A percentile compares a stretch with the other conserved stretches of the same genome.
Conservation (phyloP, 2,329 filamentous ascomycete genomes). For the Calonectria hongkongensis region DNA sequence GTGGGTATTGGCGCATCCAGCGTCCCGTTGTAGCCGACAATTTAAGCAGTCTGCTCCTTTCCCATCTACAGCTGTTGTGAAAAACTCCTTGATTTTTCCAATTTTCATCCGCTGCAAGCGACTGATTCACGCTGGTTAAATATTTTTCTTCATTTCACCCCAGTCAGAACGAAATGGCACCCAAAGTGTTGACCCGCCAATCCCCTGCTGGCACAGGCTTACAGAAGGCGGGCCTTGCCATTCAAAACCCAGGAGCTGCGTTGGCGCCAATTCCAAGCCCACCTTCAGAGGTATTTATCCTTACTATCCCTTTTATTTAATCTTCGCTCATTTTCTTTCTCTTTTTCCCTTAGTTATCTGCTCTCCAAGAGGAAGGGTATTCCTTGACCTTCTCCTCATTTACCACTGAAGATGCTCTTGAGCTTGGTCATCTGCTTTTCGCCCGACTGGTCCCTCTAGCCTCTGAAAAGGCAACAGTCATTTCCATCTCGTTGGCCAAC, state of each 20-base stretch:
- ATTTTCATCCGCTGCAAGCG: not conserved
- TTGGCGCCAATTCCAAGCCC: slow-evolving; percentile 8
- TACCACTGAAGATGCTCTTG: slow-evolving; percentile 26
- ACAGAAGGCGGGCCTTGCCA: slow-evolving; percentile 13
- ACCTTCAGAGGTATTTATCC: not conserved
- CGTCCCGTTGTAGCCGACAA: not conserved
- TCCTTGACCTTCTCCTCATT: slow-evolving; percentile 24
- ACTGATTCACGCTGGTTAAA: not conserved
- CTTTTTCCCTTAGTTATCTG: not conserved
- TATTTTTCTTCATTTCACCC: not conserved
- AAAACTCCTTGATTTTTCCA: not conserved
- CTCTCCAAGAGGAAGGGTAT: slow-evolving; percentile 11
- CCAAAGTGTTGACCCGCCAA: slow-evolving; percentile 21
- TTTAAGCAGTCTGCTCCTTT: slow-evolving; percentile 1
- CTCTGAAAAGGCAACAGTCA: not conserved
- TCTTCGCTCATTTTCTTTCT: not conserved
- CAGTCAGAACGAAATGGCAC: not conserved
- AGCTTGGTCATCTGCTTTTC: slow-evolving; percentile 20
- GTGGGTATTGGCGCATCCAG: not conserved
- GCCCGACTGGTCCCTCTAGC: slow-evolving; percentile 20
- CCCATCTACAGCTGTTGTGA: not conserved
- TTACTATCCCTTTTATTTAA: not conserved
- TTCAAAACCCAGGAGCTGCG: not conserved
- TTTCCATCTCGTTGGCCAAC: slow-evolving; percentile 11
- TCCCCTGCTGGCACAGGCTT: slow-evolving; percentile 12